These are phyloP conservation scores for Nakaseomyces delphensis DNA, from an alignment of 1,139 yeast genomes.

Conservation along the genomic window DNA sequence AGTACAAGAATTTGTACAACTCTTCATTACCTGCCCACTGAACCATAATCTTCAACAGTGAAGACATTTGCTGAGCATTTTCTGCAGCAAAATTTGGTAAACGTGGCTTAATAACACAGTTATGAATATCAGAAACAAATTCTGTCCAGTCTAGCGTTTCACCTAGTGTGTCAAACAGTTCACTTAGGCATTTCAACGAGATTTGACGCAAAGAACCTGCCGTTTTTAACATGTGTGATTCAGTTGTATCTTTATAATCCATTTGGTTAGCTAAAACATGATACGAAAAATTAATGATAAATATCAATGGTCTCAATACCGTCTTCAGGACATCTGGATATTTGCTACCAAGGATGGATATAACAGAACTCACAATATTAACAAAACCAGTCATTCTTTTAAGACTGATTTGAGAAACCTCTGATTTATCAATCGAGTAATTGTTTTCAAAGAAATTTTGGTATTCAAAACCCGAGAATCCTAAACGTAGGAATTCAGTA, in stretches of 20 bases:
- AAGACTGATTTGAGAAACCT: constrained; percentile 27
- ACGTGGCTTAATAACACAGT: constrained; percentile 54
- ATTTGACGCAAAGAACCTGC: constrained; percentile 51
- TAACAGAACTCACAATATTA: constrained; percentile 55
- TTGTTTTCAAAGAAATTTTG: constrained; percentile 33
- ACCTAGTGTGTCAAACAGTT: constrained; percentile 42
- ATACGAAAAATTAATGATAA: constrained; percentile 51
- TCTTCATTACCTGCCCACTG: constrained; percentile 50
- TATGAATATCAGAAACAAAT: constrained; percentile 45
- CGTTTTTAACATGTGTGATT: constrained; percentile 32
- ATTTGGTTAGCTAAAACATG: constrained; percentile 33
- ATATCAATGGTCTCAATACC: constrained; percentile 53
- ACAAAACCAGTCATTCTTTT: constrained; percentile 65
- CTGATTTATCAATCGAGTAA: constrained; percentile 22
- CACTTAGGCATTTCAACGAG: constrained; percentile 50
- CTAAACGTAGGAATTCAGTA: constrained; percentile 51
- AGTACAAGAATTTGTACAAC: constrained; percentile 45
- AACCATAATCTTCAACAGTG: constrained; percentile 59
- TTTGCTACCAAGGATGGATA: constrained; percentile 54
- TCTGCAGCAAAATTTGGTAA: constrained; percentile 59
- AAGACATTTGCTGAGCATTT: constrained; percentile 75
- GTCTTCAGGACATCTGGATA: constrained; percentile 43
- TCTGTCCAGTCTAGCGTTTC: constrained; percentile 48
- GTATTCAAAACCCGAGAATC: constrained; percentile 47
- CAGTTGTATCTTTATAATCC: constrained; percentile 22